Base-by-base conservation (phyloP, 2,329 filamentous ascomycete genomes). In the Dactylonectria estremocensis region DNA sequence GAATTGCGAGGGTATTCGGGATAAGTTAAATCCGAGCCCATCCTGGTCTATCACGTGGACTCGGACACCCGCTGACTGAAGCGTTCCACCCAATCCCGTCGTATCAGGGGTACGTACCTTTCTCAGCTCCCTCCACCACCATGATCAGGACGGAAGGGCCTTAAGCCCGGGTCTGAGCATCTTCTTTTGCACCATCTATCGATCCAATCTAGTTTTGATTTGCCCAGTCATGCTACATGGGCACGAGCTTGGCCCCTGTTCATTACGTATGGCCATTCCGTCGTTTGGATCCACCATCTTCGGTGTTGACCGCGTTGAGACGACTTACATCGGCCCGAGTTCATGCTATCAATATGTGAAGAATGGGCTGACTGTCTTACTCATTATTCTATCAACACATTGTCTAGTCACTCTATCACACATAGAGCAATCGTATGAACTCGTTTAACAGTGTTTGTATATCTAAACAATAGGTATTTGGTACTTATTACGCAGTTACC, bases 11-110 rank as follows among this genome's bases (percentile, higher is more conserved):
- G 48, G 43, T n/a, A 22, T 18, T 63, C 60, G 60, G 60, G 43
- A 10, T 43, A 63, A 57, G 24, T 10, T 49, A 57, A 63, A 53
- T 63, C 60, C 60, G 60, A 33, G 37, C 20, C 33, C 8, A 31
- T 53, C 28, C 50, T 20, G 28, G 35, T 40, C 31, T 52, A 16
- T 49, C 60, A 56, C 53, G 60, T 63, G 60, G 20, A 16, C 3
- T 16, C 3, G n/a, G 22, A 20, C 46, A 14, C 50, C 11, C 33
- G 13, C 3, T 14, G 10, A 5, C 20, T 14, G 3, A 24, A 8
- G 13, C 6, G 8, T 28, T 28, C 24, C 7, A 28, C 7, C 24
- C 11, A 31, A 24, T 6, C 43, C 20, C 5, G 18, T 20, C 37
- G 7, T 7, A 8, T 20, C 20, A 16, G 16, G 46, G n/a, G 60